These are phyloP conservation scores for Cephalotrichum gorgonifer DNA, from an alignment of 2,329 filamentous ascomycete genomes.

Conservation along the genomic window DNA sequence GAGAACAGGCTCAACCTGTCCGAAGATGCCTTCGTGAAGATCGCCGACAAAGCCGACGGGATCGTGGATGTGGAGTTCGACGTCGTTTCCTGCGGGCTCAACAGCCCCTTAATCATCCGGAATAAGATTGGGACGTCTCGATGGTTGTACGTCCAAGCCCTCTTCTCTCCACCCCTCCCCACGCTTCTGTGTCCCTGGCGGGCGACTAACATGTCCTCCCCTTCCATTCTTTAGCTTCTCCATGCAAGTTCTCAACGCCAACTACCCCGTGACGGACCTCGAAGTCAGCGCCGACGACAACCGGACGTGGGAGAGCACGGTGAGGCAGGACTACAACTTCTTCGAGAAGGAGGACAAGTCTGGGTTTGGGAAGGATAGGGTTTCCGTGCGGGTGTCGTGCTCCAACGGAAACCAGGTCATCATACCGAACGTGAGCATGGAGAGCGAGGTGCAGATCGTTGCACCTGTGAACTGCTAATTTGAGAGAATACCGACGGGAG, in stretches of 20 bases:
- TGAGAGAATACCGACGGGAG: too few relatives aligned
- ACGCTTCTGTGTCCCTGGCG: neutral
- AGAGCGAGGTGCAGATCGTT: neutral
- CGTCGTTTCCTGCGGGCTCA: constrained; percentile 7
- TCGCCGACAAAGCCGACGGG: constrained; percentile 7
- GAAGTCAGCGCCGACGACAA: constrained; percentile 8
- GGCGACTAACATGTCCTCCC: neutral
- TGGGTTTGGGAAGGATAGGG: constrained; percentile 11
- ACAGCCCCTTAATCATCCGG: constrained; percentile 6
- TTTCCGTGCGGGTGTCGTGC: constrained; percentile 11
- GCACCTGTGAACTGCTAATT: constrained; percentile 10
- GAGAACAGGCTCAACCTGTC: constrained; percentile 9
- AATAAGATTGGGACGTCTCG: constrained; percentile 10
- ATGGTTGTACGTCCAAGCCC: constrained; percentile 7
- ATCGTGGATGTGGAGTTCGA: constrained; percentile 9
- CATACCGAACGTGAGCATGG: constrained; percentile 9
- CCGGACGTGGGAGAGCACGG: constrained; percentile 8
- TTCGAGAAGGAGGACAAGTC: constrained; percentile 11
- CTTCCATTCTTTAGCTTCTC: constrained; percentile 7
- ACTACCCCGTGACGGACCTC: constrained; percentile 9
- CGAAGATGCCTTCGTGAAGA: constrained; percentile 7
- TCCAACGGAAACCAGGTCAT: constrained; percentile 13
- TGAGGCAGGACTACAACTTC: constrained; percentile 10
- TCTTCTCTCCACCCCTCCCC: neutral
- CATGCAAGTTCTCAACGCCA: constrained; percentile 8